Conservation (phyloP, 1,139 yeast species). For the Yamadazyma triangularis region DNA sequence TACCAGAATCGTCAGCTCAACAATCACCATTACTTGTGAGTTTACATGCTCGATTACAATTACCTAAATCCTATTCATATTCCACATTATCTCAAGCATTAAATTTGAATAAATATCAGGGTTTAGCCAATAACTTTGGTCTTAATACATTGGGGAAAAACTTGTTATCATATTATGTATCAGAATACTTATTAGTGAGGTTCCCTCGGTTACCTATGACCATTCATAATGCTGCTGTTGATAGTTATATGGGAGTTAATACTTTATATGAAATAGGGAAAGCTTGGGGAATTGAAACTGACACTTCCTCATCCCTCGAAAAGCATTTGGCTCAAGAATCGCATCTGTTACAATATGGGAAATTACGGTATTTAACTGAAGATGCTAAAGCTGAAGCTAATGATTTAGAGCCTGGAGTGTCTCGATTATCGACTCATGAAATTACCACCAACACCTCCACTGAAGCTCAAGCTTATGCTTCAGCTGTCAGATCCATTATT, state of each 20-base stretch:
- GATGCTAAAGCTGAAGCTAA: constrained; percentile 25
- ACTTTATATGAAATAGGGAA: constrained; percentile 63
- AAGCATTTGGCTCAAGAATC: constrained; percentile 69
- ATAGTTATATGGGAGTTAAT: constrained; percentile 64
- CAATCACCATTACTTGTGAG: constrained; percentile 71
- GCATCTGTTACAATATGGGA: constrained; percentile 59
- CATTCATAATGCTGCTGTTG: constrained; percentile 69
- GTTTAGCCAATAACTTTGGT: constrained; percentile 72
- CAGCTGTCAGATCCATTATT: constrained; percentile 65
- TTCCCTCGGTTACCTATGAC: constrained; percentile 89
- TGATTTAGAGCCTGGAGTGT: constrained; percentile 46
- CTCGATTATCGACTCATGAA: constrained; percentile 40
- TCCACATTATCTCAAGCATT: constrained; percentile 79
- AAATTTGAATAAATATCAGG: constrained; percentile 40
- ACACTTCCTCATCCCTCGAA: constrained; percentile 58
- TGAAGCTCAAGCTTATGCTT: constrained; percentile 42
- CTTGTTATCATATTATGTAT: constrained; percentile 68
- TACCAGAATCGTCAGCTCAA: constrained; percentile 46
- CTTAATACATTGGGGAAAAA: constrained; percentile 77
- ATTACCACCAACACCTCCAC: constrained; percentile 18
- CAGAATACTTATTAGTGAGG: constrained; percentile 65
- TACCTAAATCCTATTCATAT: constrained; percentile 53
- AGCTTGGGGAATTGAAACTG: constrained; percentile 87
- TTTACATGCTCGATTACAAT: constrained; percentile 70
- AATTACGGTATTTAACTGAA: constrained; percentile 49